phyloP scores from a whole-genome alignment of 1,284 basidiomycete genomes.

The Cryptococcus sp. region DNA sequence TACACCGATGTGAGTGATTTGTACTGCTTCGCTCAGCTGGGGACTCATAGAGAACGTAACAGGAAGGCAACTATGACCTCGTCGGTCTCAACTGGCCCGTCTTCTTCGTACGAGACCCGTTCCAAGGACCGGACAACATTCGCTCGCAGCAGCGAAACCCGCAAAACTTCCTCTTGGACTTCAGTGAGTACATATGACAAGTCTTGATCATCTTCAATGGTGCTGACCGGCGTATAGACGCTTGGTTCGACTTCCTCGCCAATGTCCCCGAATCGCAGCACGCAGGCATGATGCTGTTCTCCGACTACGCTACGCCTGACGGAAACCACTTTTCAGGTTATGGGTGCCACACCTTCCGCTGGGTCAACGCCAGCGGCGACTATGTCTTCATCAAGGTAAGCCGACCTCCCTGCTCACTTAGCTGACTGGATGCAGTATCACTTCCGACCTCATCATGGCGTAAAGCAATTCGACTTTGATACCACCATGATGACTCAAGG shows the following conservation, averaged over 20 bases:
- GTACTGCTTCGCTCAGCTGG: too few relatives aligned
- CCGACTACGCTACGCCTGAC: constrained; percentile 45
- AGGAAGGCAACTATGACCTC: constrained; percentile 43
- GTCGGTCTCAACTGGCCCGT: constrained; percentile 45
- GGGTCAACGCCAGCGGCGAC: constrained; percentile 33
- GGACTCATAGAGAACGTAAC: not conserved
- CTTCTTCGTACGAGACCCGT: constrained; percentile 42
- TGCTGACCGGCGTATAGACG: constrained; percentile 22
- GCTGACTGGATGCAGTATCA: constrained; percentile 29
- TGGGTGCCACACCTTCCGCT: constrained; percentile 38
- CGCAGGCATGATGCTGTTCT: constrained; percentile 44
- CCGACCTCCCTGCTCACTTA: not conserved
- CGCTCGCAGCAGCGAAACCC: constrained; percentile 50
- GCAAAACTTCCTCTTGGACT: constrained; percentile 38
- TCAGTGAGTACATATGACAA: constrained; percentile 19
- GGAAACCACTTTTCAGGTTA: constrained; percentile 42
- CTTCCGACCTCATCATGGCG: constrained; percentile 31
- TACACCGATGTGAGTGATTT: constrained; percentile 33
- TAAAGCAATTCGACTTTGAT: constrained; percentile 45
- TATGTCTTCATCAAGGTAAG: constrained; percentile 34
- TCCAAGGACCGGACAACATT: constrained; percentile 45
- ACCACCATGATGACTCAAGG: constrained; percentile 48
- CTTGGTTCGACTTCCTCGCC: constrained; percentile 51
- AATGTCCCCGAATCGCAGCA: constrained; percentile 47
- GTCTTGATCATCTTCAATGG: not conserved